Percentiles rank a stretch among this genome's conserved stretches.
Conservation (phyloP, 2,329 filamentous ascomycete species). For the Didymella exigua region DNA sequence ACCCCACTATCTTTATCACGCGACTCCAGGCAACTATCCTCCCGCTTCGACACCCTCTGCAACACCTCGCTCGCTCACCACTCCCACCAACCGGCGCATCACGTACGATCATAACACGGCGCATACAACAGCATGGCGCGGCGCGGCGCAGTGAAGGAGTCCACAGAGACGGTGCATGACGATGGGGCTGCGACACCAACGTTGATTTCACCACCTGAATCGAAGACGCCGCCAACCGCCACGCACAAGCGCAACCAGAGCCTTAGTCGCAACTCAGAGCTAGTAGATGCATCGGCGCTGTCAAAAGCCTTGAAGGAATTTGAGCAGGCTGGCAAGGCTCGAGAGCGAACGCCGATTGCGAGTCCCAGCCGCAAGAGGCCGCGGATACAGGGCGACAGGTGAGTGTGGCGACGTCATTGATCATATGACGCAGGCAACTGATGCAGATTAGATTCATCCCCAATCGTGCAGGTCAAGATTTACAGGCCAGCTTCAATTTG, state of each 20-base stretch:
- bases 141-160: slow-evolving; percentile 21
- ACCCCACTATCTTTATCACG: slow-evolving; percentile 4
- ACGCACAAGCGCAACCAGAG: slow-evolving; percentile 55
- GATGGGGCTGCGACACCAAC: slow-evolving; percentile 51
- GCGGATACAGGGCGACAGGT: slow-evolving; percentile 65
- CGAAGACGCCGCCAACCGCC: slow-evolving; percentile 65
- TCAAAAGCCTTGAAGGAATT: slow-evolving; percentile 66
- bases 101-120: slow-evolving; percentile 12
- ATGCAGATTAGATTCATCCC: slow-evolving; percentile 79
- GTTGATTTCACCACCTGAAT: slow-evolving; percentile 61
- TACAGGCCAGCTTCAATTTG: slow-evolving; percentile 90
- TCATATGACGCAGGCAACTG: background rate
- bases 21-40: background rate
- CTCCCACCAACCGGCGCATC: slow-evolving; percentile 1
- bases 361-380: slow-evolving; percentile 73
- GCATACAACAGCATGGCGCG: slow-evolving; percentile 28
- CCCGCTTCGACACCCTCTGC: background rate
- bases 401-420: slow-evolving; percentile 3
- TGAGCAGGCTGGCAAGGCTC: slow-evolving; percentile 62
- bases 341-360: slow-evolving; percentile 66
- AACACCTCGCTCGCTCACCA: slow-evolving; percentile 2
- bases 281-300: slow-evolving; percentile 64
- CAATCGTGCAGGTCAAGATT: slow-evolving; percentile 87
- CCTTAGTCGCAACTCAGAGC: slow-evolving; percentile 54
- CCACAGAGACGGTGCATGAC: slow-evolving; percentile 24